Evolutionary conservation across 352 stramenopile species (phyloP).

Genomic region (Globisporangium alternatum): DNA sequence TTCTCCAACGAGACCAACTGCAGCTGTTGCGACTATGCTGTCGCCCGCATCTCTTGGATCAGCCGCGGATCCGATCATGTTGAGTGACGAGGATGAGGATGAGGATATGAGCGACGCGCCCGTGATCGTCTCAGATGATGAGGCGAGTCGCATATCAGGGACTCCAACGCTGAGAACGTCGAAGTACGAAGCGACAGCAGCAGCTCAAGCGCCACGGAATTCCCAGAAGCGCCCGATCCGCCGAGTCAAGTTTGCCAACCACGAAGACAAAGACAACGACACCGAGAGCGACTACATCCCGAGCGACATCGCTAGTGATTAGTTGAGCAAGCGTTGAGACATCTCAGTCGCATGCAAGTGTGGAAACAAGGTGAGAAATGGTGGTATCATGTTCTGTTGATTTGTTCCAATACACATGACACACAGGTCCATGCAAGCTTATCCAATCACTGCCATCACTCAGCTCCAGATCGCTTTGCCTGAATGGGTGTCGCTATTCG

Average conservation of each 20-base stretch:
- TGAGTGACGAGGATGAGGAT: neutral
- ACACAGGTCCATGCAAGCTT: no score
- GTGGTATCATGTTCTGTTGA: no score
- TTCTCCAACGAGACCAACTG: no score
- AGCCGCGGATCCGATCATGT: neutral
- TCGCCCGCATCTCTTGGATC: no score
- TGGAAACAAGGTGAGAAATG: no score
- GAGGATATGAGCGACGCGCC: no score
- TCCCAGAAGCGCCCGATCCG: neutral
- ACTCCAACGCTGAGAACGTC: no score
- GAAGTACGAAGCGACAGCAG: neutral
- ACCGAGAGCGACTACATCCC: neutral
- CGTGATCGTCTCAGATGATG: neutral
- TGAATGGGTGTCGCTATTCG: neutral
- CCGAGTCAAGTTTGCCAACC: neutral
- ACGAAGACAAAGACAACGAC: neutral
- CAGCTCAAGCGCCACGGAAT: neutral
- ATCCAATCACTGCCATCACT: neutral
- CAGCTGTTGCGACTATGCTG: no score
- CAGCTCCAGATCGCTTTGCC: neutral
- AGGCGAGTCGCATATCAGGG: neutral
- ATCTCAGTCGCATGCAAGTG: no score
- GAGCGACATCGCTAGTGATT: constrained; percentile 48
- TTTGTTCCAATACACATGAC: no score
- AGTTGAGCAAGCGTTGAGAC: no score